Evolutionary conservation across 1,139 yeast species (phyloP).

Genomic region (Geotrichum bryndzae): DNA sequence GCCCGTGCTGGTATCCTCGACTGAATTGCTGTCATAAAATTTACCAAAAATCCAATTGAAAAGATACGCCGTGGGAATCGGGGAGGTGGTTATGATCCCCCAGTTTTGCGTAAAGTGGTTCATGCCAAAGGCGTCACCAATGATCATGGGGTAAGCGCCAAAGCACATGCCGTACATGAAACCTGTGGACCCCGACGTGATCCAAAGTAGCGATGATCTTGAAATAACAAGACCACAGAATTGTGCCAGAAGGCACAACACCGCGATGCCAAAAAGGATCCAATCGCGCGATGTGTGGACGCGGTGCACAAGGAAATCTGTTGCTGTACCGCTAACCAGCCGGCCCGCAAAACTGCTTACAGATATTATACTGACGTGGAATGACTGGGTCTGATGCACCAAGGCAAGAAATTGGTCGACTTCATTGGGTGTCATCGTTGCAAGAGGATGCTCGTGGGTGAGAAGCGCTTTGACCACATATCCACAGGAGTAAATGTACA

Average conservation of each 20-base stretch:
- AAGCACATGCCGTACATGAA: slow-evolving; percentile 74
- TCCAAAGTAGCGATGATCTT: slow-evolving; percentile 38
- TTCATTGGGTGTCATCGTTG: slow-evolving; percentile 14
- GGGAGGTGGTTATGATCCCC: slow-evolving; percentile 53
- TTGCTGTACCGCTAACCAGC: slow-evolving; percentile 59
- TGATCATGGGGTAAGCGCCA: slow-evolving; percentile 74
- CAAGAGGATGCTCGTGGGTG: slow-evolving; percentile 19
- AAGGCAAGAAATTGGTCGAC: slow-evolving; percentile 10
- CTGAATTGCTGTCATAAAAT: slow-evolving; percentile 33
- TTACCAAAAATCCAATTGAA: slow-evolving; percentile 38
- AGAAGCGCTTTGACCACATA: slow-evolving; percentile 54
- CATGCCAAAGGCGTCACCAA: slow-evolving; percentile 73
- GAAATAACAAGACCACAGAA: slow-evolving; percentile 33
- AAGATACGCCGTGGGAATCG: slow-evolving; percentile 36
- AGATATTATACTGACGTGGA: slow-evolving; percentile 69
- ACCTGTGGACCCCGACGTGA: slow-evolving; percentile 61
- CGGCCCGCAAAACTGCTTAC: slow-evolving; percentile 63
- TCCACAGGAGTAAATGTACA: slow-evolving; percentile 71
- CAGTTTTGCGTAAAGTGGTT: slow-evolving; percentile 69
- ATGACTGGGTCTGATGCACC: slow-evolving; percentile 48
- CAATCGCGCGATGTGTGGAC: slow-evolving; percentile 58
- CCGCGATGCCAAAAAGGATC: slow-evolving; percentile 51
- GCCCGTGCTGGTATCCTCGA: slow-evolving; percentile 19
- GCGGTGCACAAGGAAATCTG: slow-evolving; percentile 52
- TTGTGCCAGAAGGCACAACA: slow-evolving; percentile 37